Evolutionary conservation across 352 stramenopile species (phyloP).

Genomic region (Globisporangium spiculum): DNA sequence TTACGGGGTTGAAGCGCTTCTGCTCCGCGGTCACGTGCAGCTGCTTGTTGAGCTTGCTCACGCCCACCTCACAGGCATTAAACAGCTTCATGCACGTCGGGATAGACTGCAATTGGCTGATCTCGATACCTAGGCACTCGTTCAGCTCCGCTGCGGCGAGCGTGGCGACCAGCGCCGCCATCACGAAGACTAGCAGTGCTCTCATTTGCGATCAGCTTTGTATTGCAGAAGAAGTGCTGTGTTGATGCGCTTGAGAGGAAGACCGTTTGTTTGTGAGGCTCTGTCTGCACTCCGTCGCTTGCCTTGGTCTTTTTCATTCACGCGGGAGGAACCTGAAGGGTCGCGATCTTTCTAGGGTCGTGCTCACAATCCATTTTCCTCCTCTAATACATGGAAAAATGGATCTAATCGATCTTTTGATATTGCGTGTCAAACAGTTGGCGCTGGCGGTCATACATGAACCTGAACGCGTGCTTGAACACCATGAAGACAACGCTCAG

Average conservation of each 20-base stretch:
- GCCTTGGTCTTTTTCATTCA: background rate
- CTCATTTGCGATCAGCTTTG: constrained; percentile 2
- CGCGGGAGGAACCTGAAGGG: constrained; percentile 22
- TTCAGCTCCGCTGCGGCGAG: constrained; percentile 33
- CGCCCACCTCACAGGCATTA: constrained; percentile 38
- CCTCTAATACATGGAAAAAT: background rate
- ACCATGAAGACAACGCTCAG: constrained; percentile 2
- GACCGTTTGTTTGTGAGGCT: background rate
- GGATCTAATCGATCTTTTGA: constrained; percentile 17
- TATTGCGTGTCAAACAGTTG: constrained; percentile 19
- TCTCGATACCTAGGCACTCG: constrained; percentile 55
- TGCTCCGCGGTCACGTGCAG: constrained; percentile 21
- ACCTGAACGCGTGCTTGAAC: constrained; percentile 15
- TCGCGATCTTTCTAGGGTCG: constrained; percentile 15
- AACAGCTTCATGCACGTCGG: constrained; percentile 41
- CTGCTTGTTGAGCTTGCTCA: constrained; percentile 54
- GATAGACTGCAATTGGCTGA: constrained; percentile 29
- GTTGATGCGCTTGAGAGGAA: constrained; percentile 7
- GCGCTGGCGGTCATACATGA: constrained; percentile 21
- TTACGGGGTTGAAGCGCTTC: constrained; percentile 40
- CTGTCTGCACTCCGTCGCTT: background rate
- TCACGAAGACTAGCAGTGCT: background rate
- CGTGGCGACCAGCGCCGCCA: background rate
- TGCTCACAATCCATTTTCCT: background rate
- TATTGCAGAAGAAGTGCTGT: constrained; percentile 1